These are phyloP conservation scores for Salix caprea DNA, from an alignment of 345 rosid genomes.

Conservation along the genomic window DNA sequence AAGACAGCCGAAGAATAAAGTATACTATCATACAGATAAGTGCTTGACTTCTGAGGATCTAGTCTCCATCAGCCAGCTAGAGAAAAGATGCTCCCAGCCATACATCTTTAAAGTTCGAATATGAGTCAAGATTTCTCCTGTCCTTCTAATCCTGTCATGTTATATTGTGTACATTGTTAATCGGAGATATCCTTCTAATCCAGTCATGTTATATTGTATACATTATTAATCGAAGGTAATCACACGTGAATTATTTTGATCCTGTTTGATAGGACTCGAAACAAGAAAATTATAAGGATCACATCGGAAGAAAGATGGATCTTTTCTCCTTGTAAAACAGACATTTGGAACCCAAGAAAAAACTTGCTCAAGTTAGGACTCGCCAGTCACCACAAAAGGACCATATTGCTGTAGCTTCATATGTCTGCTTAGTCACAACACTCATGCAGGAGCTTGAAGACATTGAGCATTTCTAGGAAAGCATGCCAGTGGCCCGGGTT, in stretches of 20 bases:
- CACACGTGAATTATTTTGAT: background rate
- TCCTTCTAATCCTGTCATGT: slow-evolving; percentile 68
- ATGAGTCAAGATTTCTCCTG: slow-evolving; percentile 80
- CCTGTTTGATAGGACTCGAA: background rate
- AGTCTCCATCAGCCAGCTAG: slow-evolving; percentile 69
- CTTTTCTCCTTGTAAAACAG: background rate
- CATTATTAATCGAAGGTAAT: background rate
- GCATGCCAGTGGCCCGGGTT: background rate
- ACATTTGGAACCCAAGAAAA: background rate
- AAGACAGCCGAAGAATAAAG: slow-evolving; percentile 1
- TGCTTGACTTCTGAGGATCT: slow-evolving; percentile 78
- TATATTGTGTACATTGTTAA: slow-evolving; percentile 5
- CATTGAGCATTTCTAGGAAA: background rate
- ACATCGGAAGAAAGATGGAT: no score
- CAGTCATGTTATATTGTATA: slow-evolving; percentile 34
- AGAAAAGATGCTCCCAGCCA: slow-evolving; percentile 80
- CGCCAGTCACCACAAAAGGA: no score
- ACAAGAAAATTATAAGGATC: background rate
- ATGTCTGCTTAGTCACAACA: background rate
- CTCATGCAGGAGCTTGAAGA: background rate
- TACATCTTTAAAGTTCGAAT: slow-evolving; percentile 86
- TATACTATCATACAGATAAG: slow-evolving; percentile 52
- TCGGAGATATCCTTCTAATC: slow-evolving; percentile 53
- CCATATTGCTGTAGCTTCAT: background rate
- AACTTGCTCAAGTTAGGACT: background rate